These are phyloP conservation scores for Stemphylium vesicarium DNA, from an alignment of 2,329 filamentous ascomycete species.

Conservation along the genomic window DNA sequence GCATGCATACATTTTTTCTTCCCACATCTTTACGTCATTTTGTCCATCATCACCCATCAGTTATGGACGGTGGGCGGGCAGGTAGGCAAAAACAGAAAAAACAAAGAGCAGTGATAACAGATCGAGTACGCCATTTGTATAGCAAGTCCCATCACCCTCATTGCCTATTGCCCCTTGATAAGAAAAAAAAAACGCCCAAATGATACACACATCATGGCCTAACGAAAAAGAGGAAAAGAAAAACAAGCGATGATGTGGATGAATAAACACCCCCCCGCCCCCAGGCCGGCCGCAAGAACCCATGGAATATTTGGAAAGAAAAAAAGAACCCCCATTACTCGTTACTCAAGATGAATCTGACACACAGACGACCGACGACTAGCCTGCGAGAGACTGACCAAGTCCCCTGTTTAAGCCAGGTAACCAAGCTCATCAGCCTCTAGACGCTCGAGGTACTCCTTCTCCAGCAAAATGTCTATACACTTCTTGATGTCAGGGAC, in stretches of 20 bases:
- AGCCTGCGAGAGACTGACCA: background rate
- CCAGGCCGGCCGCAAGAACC: background rate
- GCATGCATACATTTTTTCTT: too few relatives aligned
- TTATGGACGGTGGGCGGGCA: too few relatives aligned
- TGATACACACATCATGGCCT: conserved; percentile 4
- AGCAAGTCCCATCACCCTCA: background rate
- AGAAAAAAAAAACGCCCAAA: conserved; percentile 8
- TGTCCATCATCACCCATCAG: too few relatives aligned
- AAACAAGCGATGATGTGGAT: conserved; percentile 7
- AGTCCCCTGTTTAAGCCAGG: conserved; percentile 69
- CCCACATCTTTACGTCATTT: too few relatives aligned
- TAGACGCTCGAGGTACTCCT: conserved; percentile 95
- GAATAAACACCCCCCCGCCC: background rate
- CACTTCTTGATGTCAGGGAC: conserved; percentile 98
- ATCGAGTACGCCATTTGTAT: too few relatives aligned
- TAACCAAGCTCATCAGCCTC: conserved; percentile 96
- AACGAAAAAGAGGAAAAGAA: too few relatives aligned
- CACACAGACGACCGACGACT: background rate
- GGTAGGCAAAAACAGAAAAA: too few relatives aligned
- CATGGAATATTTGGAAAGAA: conserved; percentile 2
- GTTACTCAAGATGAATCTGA: conserved; percentile 5
- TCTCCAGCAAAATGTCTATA: conserved; percentile 97
- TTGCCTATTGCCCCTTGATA: background rate
- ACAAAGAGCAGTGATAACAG: too few relatives aligned
- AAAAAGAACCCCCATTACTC: conserved; percentile 4